phyloP scores from a whole-genome alignment of 2,329 filamentous ascomycete species.

The Orbilia quercus region DNA sequence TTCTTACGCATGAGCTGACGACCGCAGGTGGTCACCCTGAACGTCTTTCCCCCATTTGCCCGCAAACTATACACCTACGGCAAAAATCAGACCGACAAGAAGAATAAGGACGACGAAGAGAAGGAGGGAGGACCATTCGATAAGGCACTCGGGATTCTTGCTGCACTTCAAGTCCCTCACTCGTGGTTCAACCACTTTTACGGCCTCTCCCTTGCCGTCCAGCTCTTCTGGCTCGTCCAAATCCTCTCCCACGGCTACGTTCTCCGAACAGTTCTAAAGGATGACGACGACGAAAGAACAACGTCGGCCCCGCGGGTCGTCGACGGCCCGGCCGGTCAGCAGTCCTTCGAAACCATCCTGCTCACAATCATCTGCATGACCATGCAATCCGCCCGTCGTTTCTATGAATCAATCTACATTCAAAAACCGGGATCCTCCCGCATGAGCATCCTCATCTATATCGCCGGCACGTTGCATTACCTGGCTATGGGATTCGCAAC shows the following conservation, averaged over 20 bases:
- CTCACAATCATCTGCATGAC: conserved; percentile 78
- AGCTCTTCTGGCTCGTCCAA: conserved; percentile 79
- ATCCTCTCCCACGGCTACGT: conserved; percentile 69
- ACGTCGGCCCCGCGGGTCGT: conserved; percentile 50
- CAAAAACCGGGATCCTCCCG: conserved; percentile 72
- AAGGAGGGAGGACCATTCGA: conserved; percentile 31
- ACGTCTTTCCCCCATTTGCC: conserved; percentile 46
- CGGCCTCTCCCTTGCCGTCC: conserved; percentile 74
- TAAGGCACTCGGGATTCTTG: conserved; percentile 66
- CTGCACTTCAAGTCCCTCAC: conserved; percentile 78
- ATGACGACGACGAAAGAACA: conserved; percentile 19
- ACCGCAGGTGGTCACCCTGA: conserved; percentile 40
- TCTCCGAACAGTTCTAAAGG: conserved; percentile 66
- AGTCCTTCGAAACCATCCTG: conserved; percentile 64
- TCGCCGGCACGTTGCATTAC: conserved; percentile 83
- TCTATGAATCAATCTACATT: conserved; percentile 78
- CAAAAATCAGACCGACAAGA: conserved; percentile 53
- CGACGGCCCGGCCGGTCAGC: conserved; percentile 58
- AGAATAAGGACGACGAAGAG: background rate
- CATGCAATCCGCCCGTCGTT: conserved; percentile 77
- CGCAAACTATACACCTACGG: conserved; percentile 43
- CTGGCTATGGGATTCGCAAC: conserved; percentile 76
- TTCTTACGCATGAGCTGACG: conserved; percentile 4
- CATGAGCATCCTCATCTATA: conserved; percentile 89
- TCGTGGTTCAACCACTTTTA: conserved; percentile 93